phyloP scores from a whole-genome alignment of 768 basidiomycete genomes.

The Boletus vermiculosoides region DNA sequence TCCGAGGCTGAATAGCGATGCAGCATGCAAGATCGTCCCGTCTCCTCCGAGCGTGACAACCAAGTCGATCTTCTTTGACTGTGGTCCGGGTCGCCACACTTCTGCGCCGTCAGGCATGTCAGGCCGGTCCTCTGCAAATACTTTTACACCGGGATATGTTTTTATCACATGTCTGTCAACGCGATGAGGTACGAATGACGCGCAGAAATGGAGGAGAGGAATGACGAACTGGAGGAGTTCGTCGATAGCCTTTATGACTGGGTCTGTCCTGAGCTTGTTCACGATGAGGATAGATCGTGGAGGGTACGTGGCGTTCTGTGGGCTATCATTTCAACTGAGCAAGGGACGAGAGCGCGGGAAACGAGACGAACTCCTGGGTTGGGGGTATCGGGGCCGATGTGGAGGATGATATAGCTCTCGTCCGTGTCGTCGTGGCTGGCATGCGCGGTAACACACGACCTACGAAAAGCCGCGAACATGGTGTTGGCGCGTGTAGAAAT shows the following conservation, averaged over 20 bases:
- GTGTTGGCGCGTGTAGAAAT: background rate
- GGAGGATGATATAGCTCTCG: conserved; percentile 19
- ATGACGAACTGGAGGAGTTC: conserved; percentile 62
- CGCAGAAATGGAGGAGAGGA: background rate
- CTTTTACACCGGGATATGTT: conserved; percentile 58
- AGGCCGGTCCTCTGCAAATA: conserved; percentile 63
- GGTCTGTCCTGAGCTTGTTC: conserved; percentile 77
- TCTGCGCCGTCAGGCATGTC: conserved; percentile 65
- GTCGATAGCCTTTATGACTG: conserved; percentile 73
- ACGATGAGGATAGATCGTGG: conserved; percentile 72
- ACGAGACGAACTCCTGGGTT: conserved; percentile 23
- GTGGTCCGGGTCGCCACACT: conserved; percentile 57
- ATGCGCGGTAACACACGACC: background rate
- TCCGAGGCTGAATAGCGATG: conserved; percentile 85
- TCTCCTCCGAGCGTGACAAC: conserved; percentile 93
- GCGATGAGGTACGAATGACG: background rate
- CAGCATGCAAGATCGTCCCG: conserved; percentile 92
- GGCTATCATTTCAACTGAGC: conserved; percentile 31
- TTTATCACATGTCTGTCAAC: conserved; percentile 51
- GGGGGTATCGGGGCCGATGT: conserved; percentile 4
- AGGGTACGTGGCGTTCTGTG: conserved; percentile 30
- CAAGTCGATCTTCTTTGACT: conserved; percentile 70
- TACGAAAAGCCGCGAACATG: conserved; percentile 3
- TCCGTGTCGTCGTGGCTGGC: conserved; percentile 1
- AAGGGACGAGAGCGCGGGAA: conserved; percentile 4